Evolutionary conservation across 2,329 filamentous ascomycete genomes (phyloP), one percentile per base, ranked within the genome.

Genomic region (Cladosporium cucumerinum): DNA sequence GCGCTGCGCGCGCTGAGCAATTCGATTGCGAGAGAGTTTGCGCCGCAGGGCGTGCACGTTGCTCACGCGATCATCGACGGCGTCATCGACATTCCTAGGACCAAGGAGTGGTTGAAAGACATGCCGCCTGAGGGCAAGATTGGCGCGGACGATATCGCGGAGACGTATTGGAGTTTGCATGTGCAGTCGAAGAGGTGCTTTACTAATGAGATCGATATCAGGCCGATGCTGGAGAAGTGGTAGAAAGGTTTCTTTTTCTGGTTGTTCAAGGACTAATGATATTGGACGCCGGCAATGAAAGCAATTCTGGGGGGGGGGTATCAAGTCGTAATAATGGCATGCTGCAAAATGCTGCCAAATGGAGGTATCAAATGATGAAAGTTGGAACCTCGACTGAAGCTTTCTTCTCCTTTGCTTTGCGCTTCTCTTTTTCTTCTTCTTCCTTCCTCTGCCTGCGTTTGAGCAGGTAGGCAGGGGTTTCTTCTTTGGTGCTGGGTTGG

Each of bases 201-300:
- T 72, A 93, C 91, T 0, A 91, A 91, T 73, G 91, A 96, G 78
- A 77, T 96, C 70, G 92, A 96, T 77, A 80, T 93, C 32, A 82
- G 92, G 68, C 92, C 92, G 1, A 93, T 86, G 76, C 82, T 93
- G 61, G 92, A 96, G 82, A 96, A 93, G 76, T 96, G 90, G 82
- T 93, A 67, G 12, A 18, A 26, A 16, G 12, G 0, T 11, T 34
- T 34, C 14, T 8, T 5, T 21, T n/a, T n/a, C 12, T 51, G 11
- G 11, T 51, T 25, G 23, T 25, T 11, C 23, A 51, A 25, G 5
- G 48, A 51, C 25, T 51, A 28, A 21, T 18, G 28, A 30, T 46
- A 23, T 11, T 32, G 23, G 26, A 30, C 51, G 26, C 10, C 18
- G n/a, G 25, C 11, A 11, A 28, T 11, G 18, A 12, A 57, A 57